Base-by-base conservation (phyloP, 352 stramenopile genomes). In the Phytopythium vexans region DNA sequence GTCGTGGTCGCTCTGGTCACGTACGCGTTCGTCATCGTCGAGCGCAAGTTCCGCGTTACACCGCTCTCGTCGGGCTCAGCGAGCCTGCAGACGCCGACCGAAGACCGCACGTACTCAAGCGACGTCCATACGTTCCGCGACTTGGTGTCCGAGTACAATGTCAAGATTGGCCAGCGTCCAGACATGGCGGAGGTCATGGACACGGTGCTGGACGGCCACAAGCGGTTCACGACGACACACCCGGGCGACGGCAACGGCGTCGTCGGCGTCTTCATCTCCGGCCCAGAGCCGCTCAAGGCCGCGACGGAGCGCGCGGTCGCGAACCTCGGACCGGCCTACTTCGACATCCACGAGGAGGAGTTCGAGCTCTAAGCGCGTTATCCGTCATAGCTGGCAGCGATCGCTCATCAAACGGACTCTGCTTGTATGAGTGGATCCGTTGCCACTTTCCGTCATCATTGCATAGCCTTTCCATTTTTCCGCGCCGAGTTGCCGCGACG, bases 211-310 rank as follows among this genome's bases (percentile, higher is more conserved):
- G 41, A 45, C 8, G 41, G 6, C 21, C 50, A 56, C 16, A 31
- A 40, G 14, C 35, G 9, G 15, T 15, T 16, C 3, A 7, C 37
- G 27, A 27, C 21, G 8, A 15, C 7, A 4, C 32, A 14, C 6
- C 4, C 14, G 6, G 41, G 6, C 16, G 21, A 8, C n/a, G n/a
- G 8, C 0, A 15, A 31, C 34, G 3, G 16, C 1, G 38, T 11
- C 4, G 12, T 62, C 41, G 51, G 55, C 3, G 40, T 56, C 33
- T 55, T 62, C 41, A 40, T 62, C 3, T 62, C 55, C 2, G 55
- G 55, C 1, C 55, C 55, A 21, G n/a, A 51, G 15, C 21, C 48
- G 12, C 37, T 62, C 14, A 56, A 62, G 38, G 8, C 15, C 10
- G 51, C 47, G 34, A 51, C 51, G 31, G 45, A 60, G 11, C 12